Evolutionary conservation across 108 stramenopile species (phyloP), one percentile per base, ranked within the genome.

Genomic region (Stephanodiscus triporus): DNA sequence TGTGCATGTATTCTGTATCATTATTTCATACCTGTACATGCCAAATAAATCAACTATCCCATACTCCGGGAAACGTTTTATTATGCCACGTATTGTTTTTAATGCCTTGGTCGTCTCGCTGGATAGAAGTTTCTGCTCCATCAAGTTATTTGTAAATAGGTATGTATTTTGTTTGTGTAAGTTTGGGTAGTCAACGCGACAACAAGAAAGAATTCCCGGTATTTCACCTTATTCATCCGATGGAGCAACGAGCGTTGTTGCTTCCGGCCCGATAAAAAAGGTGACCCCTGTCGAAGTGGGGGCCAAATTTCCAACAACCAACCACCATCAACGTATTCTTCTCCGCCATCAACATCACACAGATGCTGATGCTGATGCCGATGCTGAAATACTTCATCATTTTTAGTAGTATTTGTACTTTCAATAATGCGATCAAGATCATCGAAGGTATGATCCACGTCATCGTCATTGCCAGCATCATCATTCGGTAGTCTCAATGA

Each of bases 31-130:
- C 58, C 58, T 64, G 49, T 82, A 82, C 72, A 85, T 53, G 7
- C 76, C 75, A 65, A 82, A 58, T 20, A 85, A 19, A 66, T 85
- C 77, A 59, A 77, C 80, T 8, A 91, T 74, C n/a, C 90, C 90
- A 68, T 88, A 84, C 51, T 88, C 85, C 42, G 78, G 73, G 51
- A 87, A 83, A 10, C 60, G 42, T 38, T 73, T 73, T 22, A 91
- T 37, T 17, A 87, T 87, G 54, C 73, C 75, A n/a, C 67, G 63
- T 23, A 91, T 85, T 22, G 86, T 87, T 30, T 75, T 78, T 26
- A 88, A 57, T 22, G 88, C 88, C 38, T 72, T 53, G 4, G 80
- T 72, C 6, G 81, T 86, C 71, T 86, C 87, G 9, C 32, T 34
- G 19, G 78, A 85, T 10, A 87, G 65, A 45, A 87, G 72, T 62